A percentile compares a stretch with the other conserved stretches of the same genome.
phyloP scores from a whole-genome alignment of 1,284 basidiomycete genomes.

The Neonothopanus nambi region DNA sequence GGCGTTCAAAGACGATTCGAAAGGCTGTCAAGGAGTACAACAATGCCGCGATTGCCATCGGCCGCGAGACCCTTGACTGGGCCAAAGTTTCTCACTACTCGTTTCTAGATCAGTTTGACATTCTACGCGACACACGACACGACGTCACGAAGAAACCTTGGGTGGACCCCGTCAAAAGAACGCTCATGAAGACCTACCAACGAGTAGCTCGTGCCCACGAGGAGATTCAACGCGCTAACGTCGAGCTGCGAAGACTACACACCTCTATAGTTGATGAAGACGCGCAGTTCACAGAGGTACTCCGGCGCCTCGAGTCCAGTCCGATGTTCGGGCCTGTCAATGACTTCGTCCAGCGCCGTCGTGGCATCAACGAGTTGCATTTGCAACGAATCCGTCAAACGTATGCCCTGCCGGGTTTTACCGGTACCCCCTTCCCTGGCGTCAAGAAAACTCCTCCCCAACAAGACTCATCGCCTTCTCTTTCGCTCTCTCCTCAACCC shows the following conservation, averaged over 20 bases:
- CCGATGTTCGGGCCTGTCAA: neutral
- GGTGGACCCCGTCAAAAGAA: too few relatives aligned
- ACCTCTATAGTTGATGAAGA: slow-evolving; percentile 11
- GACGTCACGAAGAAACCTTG: neutral
- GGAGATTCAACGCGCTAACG: slow-evolving; percentile 5
- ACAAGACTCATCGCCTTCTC: too few relatives aligned
- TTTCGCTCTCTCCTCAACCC: too few relatives aligned
- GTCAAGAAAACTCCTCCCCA: neutral
- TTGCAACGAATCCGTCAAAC: neutral
- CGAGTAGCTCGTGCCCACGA: slow-evolving; percentile 2
- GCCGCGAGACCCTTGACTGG: slow-evolving; percentile 26
- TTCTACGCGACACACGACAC: slow-evolving; percentile 17
- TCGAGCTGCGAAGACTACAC: slow-evolving; percentile 8
- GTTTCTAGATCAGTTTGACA: slow-evolving; percentile 24
- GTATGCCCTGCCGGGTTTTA: slow-evolving; percentile 1
- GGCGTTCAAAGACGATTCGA: slow-evolving; percentile 25
- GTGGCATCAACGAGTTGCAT: neutral
- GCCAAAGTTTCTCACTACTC: slow-evolving; percentile 14
- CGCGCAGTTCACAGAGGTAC: neutral
- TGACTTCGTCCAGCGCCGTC: neutral
- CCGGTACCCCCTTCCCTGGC: neutral
- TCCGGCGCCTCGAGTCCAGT: neutral
- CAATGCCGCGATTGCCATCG: slow-evolving; percentile 24
- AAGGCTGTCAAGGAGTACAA: slow-evolving; percentile 29
- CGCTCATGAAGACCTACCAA: slow-evolving; percentile 6